Evolutionary conservation across 192 early-diverging fungal genomes (phyloP), one percentile per base, ranked within the genome.

Genomic region (Coemansia sp.): DNA sequence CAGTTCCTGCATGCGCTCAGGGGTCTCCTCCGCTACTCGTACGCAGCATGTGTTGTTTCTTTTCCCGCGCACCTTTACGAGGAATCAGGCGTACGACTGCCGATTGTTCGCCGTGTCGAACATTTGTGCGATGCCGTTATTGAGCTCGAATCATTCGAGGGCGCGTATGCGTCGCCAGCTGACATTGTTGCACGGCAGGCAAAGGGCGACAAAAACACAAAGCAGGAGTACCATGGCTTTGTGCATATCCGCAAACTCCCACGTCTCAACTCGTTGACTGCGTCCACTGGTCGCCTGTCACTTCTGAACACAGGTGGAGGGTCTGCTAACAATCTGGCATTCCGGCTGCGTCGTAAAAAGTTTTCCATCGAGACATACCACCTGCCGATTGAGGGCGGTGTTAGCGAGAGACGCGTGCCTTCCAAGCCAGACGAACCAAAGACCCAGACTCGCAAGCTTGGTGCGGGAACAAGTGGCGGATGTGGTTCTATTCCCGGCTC

Each of bases 331-430:
- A 89, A 92, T 67, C 71, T 98, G 40, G 95, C 89, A 23, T 99
- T 99, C 83, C 93, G 91, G 61, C 86, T 92, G 26, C 70, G 95
- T 41, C 79, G 97, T 62, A 98, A 97, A 74, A 84, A 92, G 66
- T 99, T 99, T 81, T 83, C 87, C 9, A 92, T 99, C 32, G 95
- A 97, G 66, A 91, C 94, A 0, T 95, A 96, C 71, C 89, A 93
- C 71, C 79, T 99, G 56, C 97, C 97, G n/a, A 94, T 95, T 8
- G 97, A 99, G 68, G 91, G 89, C 47, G 94, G 93, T 40, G 91
- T 92, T 0, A 85, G 83, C 16, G 87, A 91, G 56, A 75, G 91
- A 48, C 76, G 89, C 18, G 71, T 77, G 18, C 76, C 81, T 2
- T 67, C 67, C 26, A 41, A 38, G 16, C 42, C 63, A n/a, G 75